These are phyloP conservation scores for Cyanidium caldarium DNA, from an alignment of 23 red algal species.

Conservation along the genomic window DNA sequence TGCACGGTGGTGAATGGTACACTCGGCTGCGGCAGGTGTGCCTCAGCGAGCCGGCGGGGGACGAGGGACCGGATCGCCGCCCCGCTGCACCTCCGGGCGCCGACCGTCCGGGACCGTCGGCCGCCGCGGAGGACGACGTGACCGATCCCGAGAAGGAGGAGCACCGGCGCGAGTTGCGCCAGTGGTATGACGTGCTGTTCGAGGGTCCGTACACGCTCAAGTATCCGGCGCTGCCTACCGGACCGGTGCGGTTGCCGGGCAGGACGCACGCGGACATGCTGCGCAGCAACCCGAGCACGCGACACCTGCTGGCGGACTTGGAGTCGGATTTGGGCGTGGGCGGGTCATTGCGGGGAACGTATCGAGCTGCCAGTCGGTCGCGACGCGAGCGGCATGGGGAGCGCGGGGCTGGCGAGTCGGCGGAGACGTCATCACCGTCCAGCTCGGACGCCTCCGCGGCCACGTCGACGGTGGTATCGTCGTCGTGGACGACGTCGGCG, in stretches of 20 bases:
- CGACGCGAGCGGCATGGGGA: background rate
- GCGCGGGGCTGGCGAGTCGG: background rate
- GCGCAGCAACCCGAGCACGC: background rate
- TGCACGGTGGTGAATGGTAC: background rate
- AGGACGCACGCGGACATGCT: background rate
- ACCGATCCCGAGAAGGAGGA: background rate
- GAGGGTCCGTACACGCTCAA: slow-evolving; percentile 3
- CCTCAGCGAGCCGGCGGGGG: background rate
- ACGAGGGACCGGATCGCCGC: too few species aligned
- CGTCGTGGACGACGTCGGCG: background rate
- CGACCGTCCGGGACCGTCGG: too few species aligned
- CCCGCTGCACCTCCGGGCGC: too few species aligned
- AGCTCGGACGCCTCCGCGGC: background rate
- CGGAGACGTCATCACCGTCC: background rate
- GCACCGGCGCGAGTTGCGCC: background rate
- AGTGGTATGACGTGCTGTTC: slow-evolving; percentile 7
- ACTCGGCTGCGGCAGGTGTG: background rate
- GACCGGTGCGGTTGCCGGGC: background rate
- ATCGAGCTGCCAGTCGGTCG: background rate
- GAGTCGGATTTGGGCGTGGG: background rate
- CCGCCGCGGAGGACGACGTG: background rate
- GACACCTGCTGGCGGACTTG: slow-evolving; percentile 5
- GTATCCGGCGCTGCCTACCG: background rate
- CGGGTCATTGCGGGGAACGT: background rate
- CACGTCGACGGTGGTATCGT: background rate